Percentiles rank a stretch among this genome's conserved stretches.
Evolutionary conservation across 352 stramenopile species (phyloP).

Genomic region (Phytophthora multivora): DNA sequence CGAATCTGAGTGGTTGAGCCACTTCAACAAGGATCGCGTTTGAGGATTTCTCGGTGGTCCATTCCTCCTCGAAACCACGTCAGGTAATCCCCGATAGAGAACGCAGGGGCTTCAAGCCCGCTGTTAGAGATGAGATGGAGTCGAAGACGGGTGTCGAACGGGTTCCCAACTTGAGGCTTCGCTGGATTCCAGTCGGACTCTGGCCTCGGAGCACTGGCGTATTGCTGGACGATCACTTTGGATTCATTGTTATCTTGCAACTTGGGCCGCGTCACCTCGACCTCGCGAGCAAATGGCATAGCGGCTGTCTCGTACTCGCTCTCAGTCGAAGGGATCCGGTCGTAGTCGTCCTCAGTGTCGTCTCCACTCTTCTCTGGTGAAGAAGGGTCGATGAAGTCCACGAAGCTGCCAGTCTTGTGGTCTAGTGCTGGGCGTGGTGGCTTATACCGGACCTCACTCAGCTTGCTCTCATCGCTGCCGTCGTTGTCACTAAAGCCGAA

Average conservation of each 20-base stretch:
- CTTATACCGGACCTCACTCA: slow-evolving; percentile 5
- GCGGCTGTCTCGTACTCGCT: slow-evolving; percentile 20
- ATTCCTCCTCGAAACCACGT: slow-evolving; percentile 15
- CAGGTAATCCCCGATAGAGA: slow-evolving; percentile 13
- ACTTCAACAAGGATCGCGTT: slow-evolving; percentile 16
- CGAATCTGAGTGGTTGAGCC: slow-evolving; percentile 2
- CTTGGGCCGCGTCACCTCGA: slow-evolving; percentile 10
- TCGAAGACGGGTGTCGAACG: slow-evolving; percentile 13
- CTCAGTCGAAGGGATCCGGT: slow-evolving; percentile 15
- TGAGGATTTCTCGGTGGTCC: slow-evolving; percentile 7
- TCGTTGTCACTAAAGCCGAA: slow-evolving; percentile 38
- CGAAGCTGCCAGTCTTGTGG: slow-evolving; percentile 23
- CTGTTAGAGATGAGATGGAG: slow-evolving; percentile 18
- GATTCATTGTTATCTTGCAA: background rate
- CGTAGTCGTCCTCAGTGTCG: slow-evolving; percentile 10
- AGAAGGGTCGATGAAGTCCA: slow-evolving; percentile 26
- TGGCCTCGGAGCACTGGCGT: slow-evolving; percentile 5
- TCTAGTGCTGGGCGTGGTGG: background rate
- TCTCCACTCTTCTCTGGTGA: slow-evolving; percentile 19
- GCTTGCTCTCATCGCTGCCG: slow-evolving; percentile 16
- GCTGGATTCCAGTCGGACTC: slow-evolving; percentile 5
- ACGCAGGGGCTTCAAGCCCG: background rate
- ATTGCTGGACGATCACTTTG: slow-evolving; percentile 10
- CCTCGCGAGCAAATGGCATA: slow-evolving; percentile 15
- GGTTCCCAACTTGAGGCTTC: slow-evolving; percentile 16